phyloP scores from a whole-genome alignment of 139 green algal genomes.

The Nannochloris sp. region DNA sequence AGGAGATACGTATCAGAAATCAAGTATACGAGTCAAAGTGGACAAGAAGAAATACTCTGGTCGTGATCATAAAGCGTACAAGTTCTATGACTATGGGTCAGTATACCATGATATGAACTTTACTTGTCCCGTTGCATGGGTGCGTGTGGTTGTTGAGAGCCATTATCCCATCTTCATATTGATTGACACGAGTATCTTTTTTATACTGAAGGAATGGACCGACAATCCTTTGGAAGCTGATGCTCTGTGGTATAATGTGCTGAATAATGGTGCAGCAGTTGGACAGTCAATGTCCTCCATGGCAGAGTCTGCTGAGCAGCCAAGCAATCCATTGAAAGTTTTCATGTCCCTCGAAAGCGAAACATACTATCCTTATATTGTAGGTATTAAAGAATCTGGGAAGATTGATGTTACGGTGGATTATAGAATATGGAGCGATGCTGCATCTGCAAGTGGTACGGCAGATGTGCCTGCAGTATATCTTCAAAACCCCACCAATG shows the following conservation, averaged over 20 bases:
- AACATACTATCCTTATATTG: not conserved
- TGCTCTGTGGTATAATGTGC: conserved; percentile 7
- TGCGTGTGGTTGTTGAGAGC: not conserved
- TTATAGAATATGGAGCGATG: conserved; percentile 5
- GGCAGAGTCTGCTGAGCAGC: not conserved
- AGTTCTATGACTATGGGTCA: conserved; percentile 1
- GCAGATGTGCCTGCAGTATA: conserved; percentile 6
- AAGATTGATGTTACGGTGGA: conserved; percentile 4
- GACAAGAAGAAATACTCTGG: no score
- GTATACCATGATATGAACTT: conserved; percentile 8
- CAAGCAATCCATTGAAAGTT: not conserved
- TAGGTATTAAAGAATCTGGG: conserved; percentile 1
- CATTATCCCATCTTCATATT: not conserved
- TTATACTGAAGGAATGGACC: conserved; percentile 1
- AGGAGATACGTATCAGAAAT: no score
- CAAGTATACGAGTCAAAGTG: no score
- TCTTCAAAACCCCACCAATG: not conserved
- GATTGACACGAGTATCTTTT: not conserved
- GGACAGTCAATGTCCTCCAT: not conserved
- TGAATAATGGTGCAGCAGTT: not conserved
- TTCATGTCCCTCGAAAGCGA: conserved; percentile 9
- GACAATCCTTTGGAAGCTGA: not conserved
- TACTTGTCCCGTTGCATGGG: conserved; percentile 2
- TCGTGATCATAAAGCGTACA: not conserved
- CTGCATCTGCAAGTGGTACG: not conserved